Base-by-base conservation (phyloP, 2,329 filamentous ascomycete genomes). In the Alternaria rosae region DNA sequence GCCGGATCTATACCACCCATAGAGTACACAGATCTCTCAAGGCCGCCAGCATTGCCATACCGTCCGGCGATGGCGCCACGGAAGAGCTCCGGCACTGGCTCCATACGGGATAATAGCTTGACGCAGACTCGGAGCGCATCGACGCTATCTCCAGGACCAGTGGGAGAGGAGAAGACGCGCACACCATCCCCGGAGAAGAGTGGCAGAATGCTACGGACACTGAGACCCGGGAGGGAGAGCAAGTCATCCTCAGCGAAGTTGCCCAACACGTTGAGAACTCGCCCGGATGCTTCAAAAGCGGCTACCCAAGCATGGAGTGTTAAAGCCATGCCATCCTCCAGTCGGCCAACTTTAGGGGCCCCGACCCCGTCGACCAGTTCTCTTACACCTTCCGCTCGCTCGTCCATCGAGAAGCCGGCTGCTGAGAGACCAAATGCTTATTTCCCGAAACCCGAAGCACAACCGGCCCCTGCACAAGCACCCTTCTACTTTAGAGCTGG, bases 1-100 rank as follows among this genome's bases (percentile, higher is more conserved):
- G 86, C 90, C 66, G 92, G 92, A 12, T 95, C 92, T 2, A 90
- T 97, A 65, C 92, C 92, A 48, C 91, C 92, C 8, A 87, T 94
- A 51, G 89, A 86, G 62, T 97, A 96, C 75, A 86, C 89, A 5
- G 91, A 96, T 69, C 83, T 97, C n/a, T 91, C 91, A n/a, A 88
- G 89, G 59, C 91, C 91, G 12, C 74, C 72, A n/a, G 81, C 88
- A 15, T 80, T 88, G 10, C 84, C 91, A 23, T 86, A 88, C 25
- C 83, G 85, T 1, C 85, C 87, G n/a, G 80, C 79, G 48, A 72
- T 81, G 76, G 65, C 72, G 58, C 62, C 74, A 77, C 55, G 85
- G 82, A 77, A 83, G 82, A 73, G 86, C 84, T 76, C 77, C 53
- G 66, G 73, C n/a, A 61, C 69, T 41, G 71, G 63, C 1, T 71